Percentiles rank a stretch among this genome's conserved stretches.
phyloP scores from a whole-genome alignment of 805 yeast genomes.

The Candida sanyiensis region DNA sequence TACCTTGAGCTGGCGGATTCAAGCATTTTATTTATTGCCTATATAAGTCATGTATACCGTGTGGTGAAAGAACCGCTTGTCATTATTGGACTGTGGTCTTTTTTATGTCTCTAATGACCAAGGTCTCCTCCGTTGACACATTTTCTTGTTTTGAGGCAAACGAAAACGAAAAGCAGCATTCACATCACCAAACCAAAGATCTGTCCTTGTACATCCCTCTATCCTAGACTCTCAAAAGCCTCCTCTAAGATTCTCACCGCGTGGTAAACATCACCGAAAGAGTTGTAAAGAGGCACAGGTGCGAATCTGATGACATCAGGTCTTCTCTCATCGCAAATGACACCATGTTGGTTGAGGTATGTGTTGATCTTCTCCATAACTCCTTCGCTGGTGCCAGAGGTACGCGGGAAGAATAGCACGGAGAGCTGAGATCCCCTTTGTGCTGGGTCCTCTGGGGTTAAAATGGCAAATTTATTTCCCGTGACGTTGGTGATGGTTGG shows the following conservation, averaged over 20 bases:
- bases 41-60: too few species aligned
- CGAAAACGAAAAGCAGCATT: not conserved
- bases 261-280: slow-evolving; percentile 53
- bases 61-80: too few species aligned
- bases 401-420: slow-evolving; percentile 52
- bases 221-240: slow-evolving; percentile 7
- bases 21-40: too few species aligned
- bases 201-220: not conserved
- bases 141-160: not conserved
- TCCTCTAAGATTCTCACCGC: slow-evolving; percentile 43
- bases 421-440: slow-evolving; percentile 83
- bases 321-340: slow-evolving; percentile 82
- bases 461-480: slow-evolving; percentile 44
- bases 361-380: slow-evolving; percentile 58
- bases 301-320: slow-evolving; percentile 91
- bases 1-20: too few species aligned
- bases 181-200: not conserved
- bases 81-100: too few species aligned
- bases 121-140: not conserved
- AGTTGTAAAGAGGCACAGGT: slow-evolving; percentile 79
- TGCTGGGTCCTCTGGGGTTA: slow-evolving; percentile 57
- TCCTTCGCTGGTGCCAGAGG: slow-evolving; percentile 31
- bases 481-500: not conserved
- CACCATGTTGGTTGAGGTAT: slow-evolving; percentile 47
- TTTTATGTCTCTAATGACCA: too few species aligned